Base-by-base conservation (phyloP, 1,284 basidiomycete genomes). In the Ustilago loliicola region DNA sequence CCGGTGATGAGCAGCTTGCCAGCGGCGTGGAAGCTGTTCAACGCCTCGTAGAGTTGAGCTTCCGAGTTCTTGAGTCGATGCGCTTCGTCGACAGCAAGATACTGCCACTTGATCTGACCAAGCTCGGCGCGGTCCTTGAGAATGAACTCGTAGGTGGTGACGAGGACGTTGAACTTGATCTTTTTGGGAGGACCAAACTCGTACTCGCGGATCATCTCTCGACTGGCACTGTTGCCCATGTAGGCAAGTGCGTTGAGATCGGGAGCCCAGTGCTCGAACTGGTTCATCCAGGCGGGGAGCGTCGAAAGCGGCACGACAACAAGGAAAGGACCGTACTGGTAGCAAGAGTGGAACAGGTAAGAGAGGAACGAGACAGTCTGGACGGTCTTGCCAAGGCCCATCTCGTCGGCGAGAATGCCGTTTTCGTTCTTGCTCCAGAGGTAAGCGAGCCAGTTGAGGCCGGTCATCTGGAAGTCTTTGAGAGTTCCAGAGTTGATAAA, bases 81-180 rank as follows among this genome's bases (percentile, higher is more conserved):
- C 7, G 97, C 97, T 90, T 99, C 97, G 86, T 99, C 97, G 79
- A 99, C 97, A 87, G 99, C 98, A 93, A 98, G 97, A 87, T 97
- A 96, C 23, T 98, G 88, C 97, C 97, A 99, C 87, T 95, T 96
- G 86, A 96, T 91, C 88, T 96, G 95, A 85, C 92, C 91, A 55
- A 99, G 89, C 73, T 94, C 88, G 1, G 93, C 93, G 19, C 95
- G 91, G 87, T 99, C 97, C 89, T 98, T 98, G 90, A 98, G 97
- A 87, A 99, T 96, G 86, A 98, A 99, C 87, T 99, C 97, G 87
- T 98, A 99, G 0, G 97, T 99, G 17, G 97, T 99, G 64, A 99
- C 88, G 69, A 98, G 88, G 25, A 99, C 97, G 86, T 99, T 95
- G 90, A 98, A 98, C 80, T 94, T 91, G 61, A 92, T 91, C 66